Base-by-base conservation (phyloP, 345 rosid genomes). In the Heritiera fomes region DNA sequence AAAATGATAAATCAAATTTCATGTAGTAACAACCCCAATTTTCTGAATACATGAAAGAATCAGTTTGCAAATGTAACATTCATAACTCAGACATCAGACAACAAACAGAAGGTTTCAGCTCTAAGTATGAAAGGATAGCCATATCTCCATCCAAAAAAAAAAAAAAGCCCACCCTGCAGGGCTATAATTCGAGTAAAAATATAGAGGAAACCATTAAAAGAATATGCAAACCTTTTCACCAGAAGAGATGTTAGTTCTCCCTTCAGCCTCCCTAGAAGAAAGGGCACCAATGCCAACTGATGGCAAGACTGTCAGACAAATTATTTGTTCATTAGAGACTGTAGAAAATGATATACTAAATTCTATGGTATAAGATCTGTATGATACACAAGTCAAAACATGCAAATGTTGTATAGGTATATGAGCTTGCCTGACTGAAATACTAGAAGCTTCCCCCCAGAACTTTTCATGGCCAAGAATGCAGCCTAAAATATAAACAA, bases 241-340 rank as follows among this genome's bases (percentile, higher is more conserved):
- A 2, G 95, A 86, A 82, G 97, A 88, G 62, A 89, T 80, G 73
- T 92, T 92, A 81, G 93, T 93, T 87, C 99, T 90, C 82, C 98
- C 97, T 86, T 92, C 97, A 15, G 97, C 97, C 84, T 96, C 99
- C 87, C 99, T 90, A 65, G 94, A 90, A 81, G 97, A 91, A 81
- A 96, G 97, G 74, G 97, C 96, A 68, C 99, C 98, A 80, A 94
- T 77, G 67, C 99, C 99, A 84, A 88, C 90, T n/a, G 99, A 96
- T 75, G 98, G 99, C 86, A 96, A 85, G 53, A 94, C 99, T 94
- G 89, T 74, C 77, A 58, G 7, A 15, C n/a, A n/a, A 71, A 69
- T 12, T 15, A 20, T 14, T 12, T n/a, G 17, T 59, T 45, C 58
- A 78, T 69, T 32, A 69, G 32, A 68, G 53, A 66, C 38, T 41